Evolutionary conservation across 2,329 filamentous ascomycete species (phyloP), one percentile per base, ranked within the genome.

Genomic region (Penicillium sumatraense): DNA sequence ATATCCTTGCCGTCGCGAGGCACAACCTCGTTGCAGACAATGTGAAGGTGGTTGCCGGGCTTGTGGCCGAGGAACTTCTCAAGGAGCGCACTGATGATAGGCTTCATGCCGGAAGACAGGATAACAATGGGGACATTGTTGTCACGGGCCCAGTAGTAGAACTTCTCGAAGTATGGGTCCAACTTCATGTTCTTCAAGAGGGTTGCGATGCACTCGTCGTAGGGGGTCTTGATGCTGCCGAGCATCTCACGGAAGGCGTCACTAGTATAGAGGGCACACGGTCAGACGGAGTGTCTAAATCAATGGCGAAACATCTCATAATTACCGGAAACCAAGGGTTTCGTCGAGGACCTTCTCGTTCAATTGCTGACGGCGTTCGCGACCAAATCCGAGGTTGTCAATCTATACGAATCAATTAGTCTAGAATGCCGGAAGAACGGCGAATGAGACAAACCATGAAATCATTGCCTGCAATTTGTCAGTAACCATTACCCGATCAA

Each of bases 101-200:
- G 93, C 65, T 87, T 83, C 95, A 99, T 98, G 61, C 95, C 95
- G 41, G 90, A 91, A 59, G 89, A 95, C 29, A 99, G 81, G 20
- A 99, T 90, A 18, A 98, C 92, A 60, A 97, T 89, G 23, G 95
- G 95, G 13, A 98, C 86, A 72, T 96, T 93, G 76, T 93, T 87
- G 60, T 82, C 81, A 59, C 86, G 83, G 27, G 89, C 85, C 90
- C 91, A 99, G 64, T 86, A 77, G 78, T 92, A 93, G 77, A 98
- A 99, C 65, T 89, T 86, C 69, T 86, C 86, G 81, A 98, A 99
- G 65, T 88, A 82, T 1, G 92, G 91, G 77, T 99, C 95, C 46
- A 98, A 83, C 72, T 88, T 85, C 81, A 98, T 93, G 78, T 95
- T 92, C 68, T 88, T 80, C 60, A 89, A 82, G 11, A 98, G 84